Conservation (phyloP, 2,329 filamentous ascomycete genomes). For the Trichoderma sp. region DNA sequence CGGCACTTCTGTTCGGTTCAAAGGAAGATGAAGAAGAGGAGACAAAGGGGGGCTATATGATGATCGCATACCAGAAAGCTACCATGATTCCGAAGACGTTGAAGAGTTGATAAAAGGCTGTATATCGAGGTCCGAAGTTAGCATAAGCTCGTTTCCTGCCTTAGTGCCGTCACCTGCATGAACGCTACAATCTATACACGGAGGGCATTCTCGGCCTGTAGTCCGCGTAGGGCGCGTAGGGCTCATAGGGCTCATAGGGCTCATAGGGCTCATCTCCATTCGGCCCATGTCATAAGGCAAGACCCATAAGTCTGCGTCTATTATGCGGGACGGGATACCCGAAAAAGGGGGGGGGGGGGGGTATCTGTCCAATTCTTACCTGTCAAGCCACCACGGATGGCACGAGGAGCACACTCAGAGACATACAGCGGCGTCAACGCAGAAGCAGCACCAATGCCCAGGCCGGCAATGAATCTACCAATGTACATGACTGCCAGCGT, state of each 20-base stretch:
- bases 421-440: constrained; percentile 51
- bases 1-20: not conserved
- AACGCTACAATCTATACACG: not conserved
- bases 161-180: not conserved
- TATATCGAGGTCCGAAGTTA: constrained; percentile 4
- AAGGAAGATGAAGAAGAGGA: not conserved
- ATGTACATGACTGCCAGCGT: constrained; percentile 66
- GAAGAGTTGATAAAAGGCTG: constrained; percentile 55
- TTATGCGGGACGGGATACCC: not conserved
- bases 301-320: constrained; percentile 5
- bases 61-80: constrained; percentile 44
- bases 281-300: not conserved
- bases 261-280: not conserved
- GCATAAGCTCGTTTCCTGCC: not conserved
- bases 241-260: not conserved
- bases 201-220: not conserved
- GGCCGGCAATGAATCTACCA: constrained; percentile 59
- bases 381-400: constrained; percentile 55
- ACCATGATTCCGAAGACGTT: constrained; percentile 51
- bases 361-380: constrained; percentile 37
- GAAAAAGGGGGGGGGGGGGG: not conserved
- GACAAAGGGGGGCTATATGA: not conserved
- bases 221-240: not conserved
- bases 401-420: constrained; percentile 55
- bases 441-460: constrained; percentile 56